Conservation (phyloP, 352 stramenopile genomes). For the Phytophthora pisi region DNA sequence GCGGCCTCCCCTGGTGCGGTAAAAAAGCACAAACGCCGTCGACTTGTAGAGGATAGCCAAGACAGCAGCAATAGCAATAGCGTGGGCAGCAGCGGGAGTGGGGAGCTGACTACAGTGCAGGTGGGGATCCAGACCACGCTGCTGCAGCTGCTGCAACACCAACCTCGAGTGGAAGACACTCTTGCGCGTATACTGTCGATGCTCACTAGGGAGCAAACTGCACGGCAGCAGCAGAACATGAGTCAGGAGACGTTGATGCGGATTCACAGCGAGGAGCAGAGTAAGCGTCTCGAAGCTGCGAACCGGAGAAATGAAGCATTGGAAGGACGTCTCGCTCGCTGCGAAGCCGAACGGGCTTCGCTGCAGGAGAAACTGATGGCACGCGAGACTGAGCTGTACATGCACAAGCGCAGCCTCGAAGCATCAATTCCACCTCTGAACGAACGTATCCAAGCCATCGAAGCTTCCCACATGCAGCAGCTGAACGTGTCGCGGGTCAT, state of each 20-base stretch:
- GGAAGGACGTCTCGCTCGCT: conserved; percentile 33
- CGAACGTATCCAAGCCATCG: conserved; percentile 41
- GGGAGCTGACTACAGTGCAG: conserved; percentile 28
- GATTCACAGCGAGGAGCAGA: conserved; percentile 38
- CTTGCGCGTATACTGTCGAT: conserved; percentile 42
- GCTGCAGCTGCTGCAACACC: conserved; percentile 41
- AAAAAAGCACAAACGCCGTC: conserved; percentile 45
- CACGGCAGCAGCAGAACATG: conserved; percentile 31
- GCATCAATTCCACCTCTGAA: conserved; percentile 26
- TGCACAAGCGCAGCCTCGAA: conserved; percentile 37
- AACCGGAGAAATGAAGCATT: conserved; percentile 39
- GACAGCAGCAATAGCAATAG: conserved; percentile 40
- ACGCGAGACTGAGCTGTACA: conserved; percentile 52
- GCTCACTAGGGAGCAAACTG: conserved; percentile 36
- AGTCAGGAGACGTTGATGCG: conserved; percentile 30
- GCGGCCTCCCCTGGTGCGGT: conserved; percentile 6
- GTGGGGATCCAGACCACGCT: conserved; percentile 45
- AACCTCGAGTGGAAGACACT: conserved; percentile 40
- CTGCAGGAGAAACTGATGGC: conserved; percentile 53
- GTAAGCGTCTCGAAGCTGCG: conserved; percentile 37
- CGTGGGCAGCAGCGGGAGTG: conserved; percentile 33
- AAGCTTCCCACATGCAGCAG: conserved; percentile 42
- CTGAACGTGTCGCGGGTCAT: conserved; percentile 43
- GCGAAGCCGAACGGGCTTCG: conserved; percentile 37
- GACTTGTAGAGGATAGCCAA: conserved; percentile 36